phyloP scores from a whole-genome alignment of 1,284 basidiomycete species.

The Trametes polyzona region DNA sequence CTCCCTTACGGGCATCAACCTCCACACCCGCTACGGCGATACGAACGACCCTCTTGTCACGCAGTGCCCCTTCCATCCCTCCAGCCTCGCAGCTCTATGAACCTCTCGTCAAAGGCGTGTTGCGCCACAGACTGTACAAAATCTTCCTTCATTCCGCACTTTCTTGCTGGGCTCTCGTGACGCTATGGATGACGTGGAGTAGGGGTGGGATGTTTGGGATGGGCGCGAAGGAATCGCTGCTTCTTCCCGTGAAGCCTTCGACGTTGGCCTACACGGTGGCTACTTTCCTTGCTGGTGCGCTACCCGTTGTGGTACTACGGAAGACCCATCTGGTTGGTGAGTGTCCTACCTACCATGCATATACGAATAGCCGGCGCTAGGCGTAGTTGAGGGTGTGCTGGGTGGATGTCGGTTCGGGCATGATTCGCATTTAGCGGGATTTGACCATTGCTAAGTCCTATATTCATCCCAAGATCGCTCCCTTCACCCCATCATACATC shows the following conservation, averaged over 20 bases:
- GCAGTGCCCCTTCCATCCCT: slow-evolving; percentile 51
- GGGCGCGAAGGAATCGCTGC: slow-evolving; percentile 38
- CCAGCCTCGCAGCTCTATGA: slow-evolving; percentile 57
- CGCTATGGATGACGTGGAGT: slow-evolving; percentile 42
- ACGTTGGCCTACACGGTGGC: slow-evolving; percentile 38
- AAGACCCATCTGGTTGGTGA: slow-evolving; percentile 59
- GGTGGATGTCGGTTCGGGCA: no score
- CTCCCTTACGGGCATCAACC: slow-evolving; percentile 10
- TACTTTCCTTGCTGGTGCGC: slow-evolving; percentile 42
- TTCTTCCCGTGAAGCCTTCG: slow-evolving; percentile 43
- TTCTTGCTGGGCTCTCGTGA: slow-evolving; percentile 50
- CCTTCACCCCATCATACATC: not conserved
- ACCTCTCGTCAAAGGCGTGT: slow-evolving; percentile 58
- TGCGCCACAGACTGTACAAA: slow-evolving; percentile 55
- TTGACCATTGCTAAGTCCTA: not conserved
- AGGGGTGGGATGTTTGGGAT: slow-evolving; percentile 35
- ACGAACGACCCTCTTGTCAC: slow-evolving; percentile 43
- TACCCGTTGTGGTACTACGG: slow-evolving; percentile 58
- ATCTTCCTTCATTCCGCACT: slow-evolving; percentile 55
- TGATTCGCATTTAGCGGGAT: no score
- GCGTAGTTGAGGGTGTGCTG: no score
- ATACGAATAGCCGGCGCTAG: no score
- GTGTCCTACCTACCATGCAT: slow-evolving; percentile 27
- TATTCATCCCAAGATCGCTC: not conserved
- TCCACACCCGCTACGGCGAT: slow-evolving; percentile 36